A percentile compares a stretch with the other conserved stretches of the same genome.
Conservation (phyloP, 257 asterid genomes). For the Craterostigma plantagineum region DNA sequence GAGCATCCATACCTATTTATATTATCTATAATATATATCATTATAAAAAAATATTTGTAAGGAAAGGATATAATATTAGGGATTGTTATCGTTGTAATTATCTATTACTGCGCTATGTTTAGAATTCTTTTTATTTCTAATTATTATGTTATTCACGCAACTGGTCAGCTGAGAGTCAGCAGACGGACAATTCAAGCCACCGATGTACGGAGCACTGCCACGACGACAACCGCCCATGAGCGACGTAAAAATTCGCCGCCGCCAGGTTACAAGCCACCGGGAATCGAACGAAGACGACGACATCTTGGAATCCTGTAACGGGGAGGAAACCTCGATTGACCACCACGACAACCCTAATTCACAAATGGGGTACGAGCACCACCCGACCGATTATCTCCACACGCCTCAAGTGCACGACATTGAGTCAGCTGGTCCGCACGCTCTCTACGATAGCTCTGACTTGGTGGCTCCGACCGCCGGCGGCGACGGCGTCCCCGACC, state of each 20-base stretch:
- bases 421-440: constrained; percentile 27
- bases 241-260: neutral
- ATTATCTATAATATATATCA: no score
- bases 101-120: no score
- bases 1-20: no score
- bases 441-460: constrained; percentile 27
- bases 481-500: constrained; percentile 57
- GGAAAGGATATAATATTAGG: no score
- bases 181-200: no score
- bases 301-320: constrained; percentile 28
- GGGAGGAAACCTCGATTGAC: constrained; percentile 28
- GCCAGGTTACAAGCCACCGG: neutral
- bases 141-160: no score
- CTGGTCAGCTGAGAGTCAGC: no score
- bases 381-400: constrained; percentile 49
- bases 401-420: constrained; percentile 21
- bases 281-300: constrained; percentile 20
- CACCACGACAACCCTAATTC: constrained; percentile 52
- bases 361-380: constrained; percentile 6
- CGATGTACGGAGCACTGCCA: no score
- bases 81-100: no score
- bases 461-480: constrained; percentile 16
- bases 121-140: no score
- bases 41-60: no score
- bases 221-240: no score